phyloP scores from a whole-genome alignment of 805 yeast genomes.

The Wickerhamomyces tratensis region DNA sequence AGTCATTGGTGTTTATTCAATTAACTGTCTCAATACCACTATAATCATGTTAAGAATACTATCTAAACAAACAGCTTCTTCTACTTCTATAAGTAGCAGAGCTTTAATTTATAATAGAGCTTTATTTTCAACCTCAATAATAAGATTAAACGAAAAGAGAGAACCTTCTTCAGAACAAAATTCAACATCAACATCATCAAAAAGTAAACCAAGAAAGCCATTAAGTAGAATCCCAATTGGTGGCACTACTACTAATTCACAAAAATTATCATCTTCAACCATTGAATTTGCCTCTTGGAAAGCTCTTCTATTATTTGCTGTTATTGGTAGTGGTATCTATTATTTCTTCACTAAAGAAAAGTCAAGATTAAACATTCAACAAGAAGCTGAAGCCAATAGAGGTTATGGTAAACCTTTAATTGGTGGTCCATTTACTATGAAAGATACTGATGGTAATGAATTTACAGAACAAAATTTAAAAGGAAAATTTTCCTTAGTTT shows the following conservation, averaged over 20 bases:
- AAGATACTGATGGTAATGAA: constrained; percentile 57
- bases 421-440: constrained; percentile 79
- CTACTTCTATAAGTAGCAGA: no score
- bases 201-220: constrained; percentile 37
- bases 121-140: constrained; percentile 9
- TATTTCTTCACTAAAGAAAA: constrained; percentile 70
- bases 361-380: constrained; percentile 60
- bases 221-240: constrained; percentile 78
- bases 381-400: constrained; percentile 75
- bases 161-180: background rate
- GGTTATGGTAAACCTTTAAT: constrained; percentile 88
- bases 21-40: no score
- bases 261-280: constrained; percentile 27
- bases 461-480: constrained; percentile 73
- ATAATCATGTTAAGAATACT: constrained; percentile 5
- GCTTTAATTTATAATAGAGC: no score
- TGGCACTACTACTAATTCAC: constrained; percentile 27
- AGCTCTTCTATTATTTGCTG: constrained; percentile 56
- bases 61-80: constrained; percentile 1
- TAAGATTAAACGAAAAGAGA: constrained; percentile 7
- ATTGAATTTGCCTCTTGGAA: constrained; percentile 82
- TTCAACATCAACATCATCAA: constrained; percentile 10
- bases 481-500: constrained; percentile 77
- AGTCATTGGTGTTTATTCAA: no score
- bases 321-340: constrained; percentile 64